Evolutionary conservation across 768 basidiomycete species (phyloP), one percentile per base, ranked within the genome.

Genomic region (Phaeotremella fagi): DNA sequence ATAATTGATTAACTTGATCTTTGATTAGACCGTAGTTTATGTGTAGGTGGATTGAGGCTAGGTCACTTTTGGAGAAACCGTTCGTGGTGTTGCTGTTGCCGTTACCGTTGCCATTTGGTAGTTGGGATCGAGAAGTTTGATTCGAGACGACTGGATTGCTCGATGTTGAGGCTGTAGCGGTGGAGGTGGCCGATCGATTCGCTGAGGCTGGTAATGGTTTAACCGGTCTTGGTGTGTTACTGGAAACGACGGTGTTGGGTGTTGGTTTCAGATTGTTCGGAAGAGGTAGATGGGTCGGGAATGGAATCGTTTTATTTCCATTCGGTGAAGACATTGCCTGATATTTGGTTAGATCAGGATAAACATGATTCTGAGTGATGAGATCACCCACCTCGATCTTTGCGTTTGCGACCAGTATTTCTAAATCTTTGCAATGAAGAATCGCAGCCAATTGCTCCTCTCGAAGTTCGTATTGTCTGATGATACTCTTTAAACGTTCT

Each of bases 361-460:
- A n/a, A n/a, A 9, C 33, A 35, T 9, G 9, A n/a, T 35, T 35
- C n/a, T n/a, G n/a, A 9, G 9, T 35, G 33, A n/a, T 9, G 11
- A 41, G 38, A 41, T 12, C 9, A 41, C 38, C 22, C 28, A 33
- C 89, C 9, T 88, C 87, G 23, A 87, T 85, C 72, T 88, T 84
- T 37, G 89, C 89, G 27, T 88, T 83, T 44, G 89, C 88, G 15
- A 91, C 79, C 18, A 91, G 76, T 15, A 91, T 86, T 70, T 91
- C 89, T 22, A 91, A 80, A 74, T 91, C 89, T 75, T 91, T 91
- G 37, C 89, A 90, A 36, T 89, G 86, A 51, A 91, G 85, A 25
- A 91, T 85, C 59, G 87, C 89, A 76, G 90, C 89, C 63, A 90
- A 91, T 78, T 91, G 89, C 70, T 83, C 84, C 77, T 91, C 89